Evolutionary conservation across 2,329 filamentous ascomycete genomes (phyloP).

Genomic region (Trichoderma sp.): DNA sequence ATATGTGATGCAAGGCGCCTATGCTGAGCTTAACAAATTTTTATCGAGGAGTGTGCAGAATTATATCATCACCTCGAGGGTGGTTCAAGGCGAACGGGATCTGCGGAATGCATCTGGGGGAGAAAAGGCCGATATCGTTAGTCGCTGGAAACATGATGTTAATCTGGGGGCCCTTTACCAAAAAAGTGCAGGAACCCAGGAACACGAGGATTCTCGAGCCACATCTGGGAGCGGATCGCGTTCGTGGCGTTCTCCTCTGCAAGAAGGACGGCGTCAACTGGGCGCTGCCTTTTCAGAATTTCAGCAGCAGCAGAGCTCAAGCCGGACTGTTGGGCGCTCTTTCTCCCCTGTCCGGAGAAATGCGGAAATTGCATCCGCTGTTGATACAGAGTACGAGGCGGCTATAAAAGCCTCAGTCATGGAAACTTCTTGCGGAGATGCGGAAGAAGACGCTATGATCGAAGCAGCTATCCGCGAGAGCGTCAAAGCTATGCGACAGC

Average conservation of each 20-base stretch:
- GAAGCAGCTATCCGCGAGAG: constrained; percentile 73
- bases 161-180: constrained; percentile 60
- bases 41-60: constrained; percentile 70
- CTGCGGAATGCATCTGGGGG: constrained; percentile 50
- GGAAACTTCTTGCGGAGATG: constrained; percentile 67
- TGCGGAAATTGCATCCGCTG: constrained; percentile 16
- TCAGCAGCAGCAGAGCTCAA: constrained; percentile 23
- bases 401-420: constrained; percentile 68
- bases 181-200: constrained; percentile 47
- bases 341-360: constrained; percentile 15
- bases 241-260: background rate
- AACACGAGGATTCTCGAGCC: constrained; percentile 34
- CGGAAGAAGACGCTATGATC: constrained; percentile 65
- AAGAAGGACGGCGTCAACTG: constrained; percentile 44
- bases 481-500: constrained; percentile 51
- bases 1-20: constrained; percentile 78
- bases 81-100: constrained; percentile 71
- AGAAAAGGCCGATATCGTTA: constrained; percentile 63
- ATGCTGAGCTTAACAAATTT: constrained; percentile 70
- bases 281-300: constrained; percentile 42
- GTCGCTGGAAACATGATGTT: constrained; percentile 58
- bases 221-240: constrained; percentile 2
- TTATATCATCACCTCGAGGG: constrained; percentile 75
- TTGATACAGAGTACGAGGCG: constrained; percentile 64
- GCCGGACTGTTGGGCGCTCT: constrained; percentile 18